Evolutionary conservation across 2,329 filamentous ascomycete genomes (phyloP), one percentile per base, ranked within the genome.

Genomic region (Aureobasidium melanogenum): DNA sequence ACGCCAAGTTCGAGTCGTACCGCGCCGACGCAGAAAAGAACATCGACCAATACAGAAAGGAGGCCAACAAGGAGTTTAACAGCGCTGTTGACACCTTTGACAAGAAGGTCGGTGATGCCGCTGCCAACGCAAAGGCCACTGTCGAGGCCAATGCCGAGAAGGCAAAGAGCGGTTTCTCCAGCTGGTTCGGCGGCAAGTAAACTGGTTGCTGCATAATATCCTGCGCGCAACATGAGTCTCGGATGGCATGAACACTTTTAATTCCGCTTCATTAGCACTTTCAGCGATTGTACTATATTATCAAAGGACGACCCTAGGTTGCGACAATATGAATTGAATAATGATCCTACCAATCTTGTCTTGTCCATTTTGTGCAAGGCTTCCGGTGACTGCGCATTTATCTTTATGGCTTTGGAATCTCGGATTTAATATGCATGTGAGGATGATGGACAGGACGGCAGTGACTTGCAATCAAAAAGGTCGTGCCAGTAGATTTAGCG

Each of bases 81-180:
- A 71, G 71, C 48, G 77, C 79, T 10, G 77, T 94, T 56, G 88
- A 97, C 75, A 84, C 88, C 73, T 87, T 92, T 69, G 92, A 96
- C 77, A 84, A 85, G 69, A 91, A 85, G 66, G 87, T 96, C 57
- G 88, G 38, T 7, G 64, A 70, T 50, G 61, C 52, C n/a, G 58
- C 50, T 22, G 36, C 64, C 43, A 58, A 63, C 36, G 30, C 30
- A 7, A 12, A 55, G 43, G 34, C 15, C 17, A 43, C 52, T 3
- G 58, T 63, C 19, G 51, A 92, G 79, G 80, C 89, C 66, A 85
- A 86, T 66, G 85, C 91, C 4, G 76, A 85, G 56, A 88, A 96
- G 79, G 88, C 91, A 47, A 96, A 96, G 85, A 84, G 85, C 69
- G 88, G 88, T 65, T 75, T 96, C 69, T 89, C 88, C 44, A 84